Percentiles rank a stretch among this genome's conserved stretches.
These are phyloP conservation scores for Albophoma yamanashiensis DNA, from an alignment of 2,329 filamentous ascomycete species.

Conservation along the genomic window DNA sequence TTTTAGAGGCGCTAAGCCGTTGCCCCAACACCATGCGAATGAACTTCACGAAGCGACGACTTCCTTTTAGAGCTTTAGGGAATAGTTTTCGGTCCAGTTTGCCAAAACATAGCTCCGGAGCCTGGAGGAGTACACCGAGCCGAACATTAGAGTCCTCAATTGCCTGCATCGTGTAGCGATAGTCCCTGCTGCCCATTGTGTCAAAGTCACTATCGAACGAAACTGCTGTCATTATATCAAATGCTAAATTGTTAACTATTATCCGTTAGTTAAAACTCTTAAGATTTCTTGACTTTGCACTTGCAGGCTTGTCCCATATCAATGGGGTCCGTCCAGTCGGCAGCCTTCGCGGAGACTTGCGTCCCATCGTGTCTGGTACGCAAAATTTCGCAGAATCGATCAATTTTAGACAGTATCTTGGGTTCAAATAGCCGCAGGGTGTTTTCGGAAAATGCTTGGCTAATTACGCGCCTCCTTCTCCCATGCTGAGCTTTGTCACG, in stretches of 20 bases:
- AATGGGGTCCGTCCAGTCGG: conserved; percentile 1
- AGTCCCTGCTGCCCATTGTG: conserved; percentile 5
- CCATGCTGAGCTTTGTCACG: conserved; percentile 5
- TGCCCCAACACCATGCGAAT: conserved; percentile 2
- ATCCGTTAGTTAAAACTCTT: background rate
- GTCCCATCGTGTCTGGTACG: background rate
- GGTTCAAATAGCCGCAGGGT: conserved; percentile 9
- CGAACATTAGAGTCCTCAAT: conserved; percentile 12
- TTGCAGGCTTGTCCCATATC: conserved; percentile 5
- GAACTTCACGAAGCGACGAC: conserved; percentile 5
- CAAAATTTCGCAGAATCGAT: background rate
- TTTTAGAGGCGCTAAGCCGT: conserved; percentile 1
- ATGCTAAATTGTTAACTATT: conserved; percentile 9
- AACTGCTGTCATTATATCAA: conserved; percentile 13
- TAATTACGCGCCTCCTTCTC: conserved; percentile 7
- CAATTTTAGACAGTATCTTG: conserved; percentile 2
- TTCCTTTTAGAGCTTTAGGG: conserved; percentile 2
- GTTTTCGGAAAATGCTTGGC: conserved; percentile 13
- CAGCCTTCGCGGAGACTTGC: background rate
- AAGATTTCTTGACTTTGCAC: background rate
- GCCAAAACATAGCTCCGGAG: conserved; percentile 1
- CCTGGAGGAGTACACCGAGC: conserved; percentile 7
- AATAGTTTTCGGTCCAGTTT: conserved; percentile 6
- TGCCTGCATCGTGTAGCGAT: conserved; percentile 7
- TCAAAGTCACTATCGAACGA: conserved; percentile 8